These are phyloP conservation scores for Boechera stricta DNA, from an alignment of 345 rosid species.

Conservation along the genomic window DNA sequence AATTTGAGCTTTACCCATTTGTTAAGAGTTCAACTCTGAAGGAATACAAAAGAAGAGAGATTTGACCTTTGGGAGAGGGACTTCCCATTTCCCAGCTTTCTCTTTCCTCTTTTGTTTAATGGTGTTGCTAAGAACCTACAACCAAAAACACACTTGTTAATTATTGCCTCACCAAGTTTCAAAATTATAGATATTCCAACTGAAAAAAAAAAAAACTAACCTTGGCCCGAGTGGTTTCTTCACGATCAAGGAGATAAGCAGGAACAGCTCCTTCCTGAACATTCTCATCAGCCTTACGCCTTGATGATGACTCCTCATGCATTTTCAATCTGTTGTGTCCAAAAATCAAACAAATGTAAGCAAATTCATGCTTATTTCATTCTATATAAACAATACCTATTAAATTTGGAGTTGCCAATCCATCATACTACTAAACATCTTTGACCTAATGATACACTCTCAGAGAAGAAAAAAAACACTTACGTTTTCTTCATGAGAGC, in stretches of 20 bases:
- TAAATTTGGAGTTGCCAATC: neutral
- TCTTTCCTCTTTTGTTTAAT: constrained; percentile 96
- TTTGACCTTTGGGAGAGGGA: constrained; percentile 84
- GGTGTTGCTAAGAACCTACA: constrained; percentile 87
- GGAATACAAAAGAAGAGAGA: neutral
- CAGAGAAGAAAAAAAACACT: constrained; percentile 30
- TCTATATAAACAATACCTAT: neutral
- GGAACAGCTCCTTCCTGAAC: constrained; percentile 97
- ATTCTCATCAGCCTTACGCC: constrained; percentile 86
- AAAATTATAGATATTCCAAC: neutral
- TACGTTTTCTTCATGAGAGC: constrained; percentile 83
- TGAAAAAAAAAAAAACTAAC: constrained; percentile 36
- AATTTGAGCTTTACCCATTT: neutral
- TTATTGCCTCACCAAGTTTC: constrained; percentile 2
- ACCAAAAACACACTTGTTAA: constrained; percentile 5
- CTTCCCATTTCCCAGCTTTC: constrained; percentile 98
- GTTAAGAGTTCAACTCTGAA: neutral
- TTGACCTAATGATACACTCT: neutral
- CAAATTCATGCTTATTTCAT: neutral
- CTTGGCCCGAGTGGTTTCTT: constrained; percentile 80
- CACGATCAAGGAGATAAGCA: constrained; percentile 95
- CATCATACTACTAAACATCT: neutral
- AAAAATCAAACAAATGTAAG: neutral
- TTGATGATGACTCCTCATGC: constrained; percentile 89
- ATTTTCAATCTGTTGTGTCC: constrained; percentile 63